Conservation (phyloP, 1,284 basidiomycete species). For the Macrocystidia cucumis region DNA sequence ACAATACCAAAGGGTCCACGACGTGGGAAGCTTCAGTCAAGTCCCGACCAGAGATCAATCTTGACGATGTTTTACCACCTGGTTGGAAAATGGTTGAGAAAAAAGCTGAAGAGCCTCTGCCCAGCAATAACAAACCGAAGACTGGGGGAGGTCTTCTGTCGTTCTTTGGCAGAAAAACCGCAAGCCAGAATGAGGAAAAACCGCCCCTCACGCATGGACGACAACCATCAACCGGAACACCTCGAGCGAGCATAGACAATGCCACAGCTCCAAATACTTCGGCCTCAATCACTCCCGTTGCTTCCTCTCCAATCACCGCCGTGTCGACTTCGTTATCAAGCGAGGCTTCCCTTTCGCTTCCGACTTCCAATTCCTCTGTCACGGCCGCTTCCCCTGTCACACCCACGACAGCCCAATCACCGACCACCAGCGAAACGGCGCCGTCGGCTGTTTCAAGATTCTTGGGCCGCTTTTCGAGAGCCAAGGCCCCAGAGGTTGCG, state of each 20-base stretch:
- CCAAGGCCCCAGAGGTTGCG: slow-evolving; percentile 26
- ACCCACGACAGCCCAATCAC: slow-evolving; percentile 3
- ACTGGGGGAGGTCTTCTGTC: slow-evolving; percentile 51
- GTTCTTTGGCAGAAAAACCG: slow-evolving; percentile 49
- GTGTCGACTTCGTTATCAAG: background rate
- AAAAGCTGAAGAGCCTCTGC: slow-evolving; percentile 17
- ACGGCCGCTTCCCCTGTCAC: background rate
- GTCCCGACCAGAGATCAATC: slow-evolving; percentile 35
- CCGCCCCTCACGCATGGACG: background rate
- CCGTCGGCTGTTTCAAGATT: slow-evolving; percentile 68
- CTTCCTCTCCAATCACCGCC: background rate
- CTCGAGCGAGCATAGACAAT: slow-evolving; percentile 26
- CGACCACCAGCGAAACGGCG: slow-evolving; percentile 3
- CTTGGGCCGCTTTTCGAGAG: slow-evolving; percentile 57
- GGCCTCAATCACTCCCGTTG: slow-evolving; percentile 6
- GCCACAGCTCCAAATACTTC: slow-evolving; percentile 10
- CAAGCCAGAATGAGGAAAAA: slow-evolving; percentile 4
- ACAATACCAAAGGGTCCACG: slow-evolving; percentile 59
- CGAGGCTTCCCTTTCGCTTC: background rate
- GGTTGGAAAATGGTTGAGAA: slow-evolving; percentile 51
- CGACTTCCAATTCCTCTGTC: background rate
- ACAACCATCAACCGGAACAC: slow-evolving; percentile 6
- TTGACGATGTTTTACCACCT: slow-evolving; percentile 46
- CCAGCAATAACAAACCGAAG: slow-evolving; percentile 37
- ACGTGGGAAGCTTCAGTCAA: slow-evolving; percentile 68